These are phyloP conservation scores for Cytospora piceicola DNA, from an alignment of 2,329 filamentous ascomycete genomes.

Conservation along the genomic window DNA sequence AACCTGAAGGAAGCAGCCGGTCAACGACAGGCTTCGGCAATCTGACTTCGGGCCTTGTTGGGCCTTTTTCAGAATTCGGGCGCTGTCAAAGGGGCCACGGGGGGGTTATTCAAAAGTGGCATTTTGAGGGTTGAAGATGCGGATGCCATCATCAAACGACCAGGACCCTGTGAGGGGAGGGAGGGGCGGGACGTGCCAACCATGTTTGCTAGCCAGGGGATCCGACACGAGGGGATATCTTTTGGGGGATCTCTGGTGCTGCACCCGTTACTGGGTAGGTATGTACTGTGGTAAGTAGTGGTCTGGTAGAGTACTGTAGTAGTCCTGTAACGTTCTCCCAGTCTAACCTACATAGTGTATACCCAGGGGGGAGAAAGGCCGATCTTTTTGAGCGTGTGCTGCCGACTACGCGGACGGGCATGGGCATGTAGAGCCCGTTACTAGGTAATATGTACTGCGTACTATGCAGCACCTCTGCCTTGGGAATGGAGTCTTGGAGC, in stretches of 20 bases:
- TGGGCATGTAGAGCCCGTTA: too few relatives aligned
- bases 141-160: not conserved
- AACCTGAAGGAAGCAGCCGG: not conserved
- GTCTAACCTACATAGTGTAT: not conserved
- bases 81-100: not conserved
- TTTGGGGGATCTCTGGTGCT: not conserved
- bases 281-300: not conserved
- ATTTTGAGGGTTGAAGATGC: not conserved
- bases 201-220: not conserved
- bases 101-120: not conserved
- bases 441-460: not conserved
- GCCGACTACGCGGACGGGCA: conserved; percentile 5
- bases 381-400: not conserved
- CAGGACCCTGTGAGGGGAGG: not conserved
- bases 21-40: not conserved
- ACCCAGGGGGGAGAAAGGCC: not conserved
- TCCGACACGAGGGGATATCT: not conserved
- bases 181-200: not conserved
- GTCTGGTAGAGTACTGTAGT: too few relatives aligned
- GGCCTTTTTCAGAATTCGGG: not conserved
- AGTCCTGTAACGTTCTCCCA: too few relatives aligned
- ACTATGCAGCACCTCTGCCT: not conserved
- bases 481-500: not conserved
- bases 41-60: not conserved
- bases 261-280: not conserved